Evolutionary conservation across 2,329 filamentous ascomycete genomes (phyloP), one percentile per base, ranked within the genome.

Genomic region (Pseudopithomyces maydicus): DNA sequence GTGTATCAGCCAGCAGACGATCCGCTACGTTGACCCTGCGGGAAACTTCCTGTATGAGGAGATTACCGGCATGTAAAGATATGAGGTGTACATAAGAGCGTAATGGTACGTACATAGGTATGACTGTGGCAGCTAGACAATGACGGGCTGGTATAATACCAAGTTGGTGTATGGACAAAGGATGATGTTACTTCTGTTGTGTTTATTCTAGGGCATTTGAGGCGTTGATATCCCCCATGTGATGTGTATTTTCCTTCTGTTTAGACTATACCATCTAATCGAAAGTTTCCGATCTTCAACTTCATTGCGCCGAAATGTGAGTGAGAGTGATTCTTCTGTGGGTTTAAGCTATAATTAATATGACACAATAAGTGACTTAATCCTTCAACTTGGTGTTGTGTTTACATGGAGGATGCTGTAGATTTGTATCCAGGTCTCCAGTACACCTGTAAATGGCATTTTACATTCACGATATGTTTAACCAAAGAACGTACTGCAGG

Each of bases 21-120:
- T 75, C 48, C 62, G 71, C 61, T 75, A 75, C 47, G 72, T 75
- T 3, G 70, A 75, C 52, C 55, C 60, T 54, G 54, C 62, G 6
- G 73, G 73, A 42, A 70, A 73, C 41, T 70, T 69, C 57, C 54
- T 74, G 58, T 72, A 72, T 48, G 55, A 59, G 47, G 65, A 67
- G 58, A 41, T 56, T 11, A 39, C 11, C 14, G 46, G 17, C 29
- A 39, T 49, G n/a, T 42, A 26, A 32, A 51, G 32, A 43, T 43
- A 35, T n/a, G 23, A 43, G 17, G 23, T 42, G 39, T 53, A 53
- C 36, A 35, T 49, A 36, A 29, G 48, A 41, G 7, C 42, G 38
- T 43, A n/a, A 42, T 19, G 36, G 20, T 51, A 42, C 48, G 48
- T 35, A 51, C 23, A 51, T 35, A 33, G 48, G 38, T n/a, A 51